Percentiles rank a stretch among this genome's conserved stretches.
Evolutionary conservation across 176 grass and related monocot species (phyloP).

Genomic region (Tillandsia leiboldiana): DNA sequence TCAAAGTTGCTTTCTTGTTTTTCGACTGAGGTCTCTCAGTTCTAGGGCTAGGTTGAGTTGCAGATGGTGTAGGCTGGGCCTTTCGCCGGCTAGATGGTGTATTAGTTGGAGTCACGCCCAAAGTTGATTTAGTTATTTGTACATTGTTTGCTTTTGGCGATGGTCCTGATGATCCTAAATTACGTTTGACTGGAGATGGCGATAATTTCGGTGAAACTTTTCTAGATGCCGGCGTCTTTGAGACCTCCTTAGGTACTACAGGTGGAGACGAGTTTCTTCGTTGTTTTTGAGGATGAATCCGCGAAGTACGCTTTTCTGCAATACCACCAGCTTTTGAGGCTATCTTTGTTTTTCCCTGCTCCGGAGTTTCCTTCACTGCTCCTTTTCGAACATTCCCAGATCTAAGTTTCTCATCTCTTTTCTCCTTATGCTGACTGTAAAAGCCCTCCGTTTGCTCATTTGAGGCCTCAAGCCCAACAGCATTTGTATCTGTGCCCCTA

Average conservation of each 20-base stretch:
- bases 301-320: constrained; percentile 56
- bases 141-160: constrained; percentile 53
- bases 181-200: constrained; percentile 47
- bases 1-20: not conserved
- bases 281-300: constrained; percentile 40
- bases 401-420: constrained; percentile 55
- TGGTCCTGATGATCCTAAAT: constrained; percentile 71
- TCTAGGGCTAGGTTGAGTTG: constrained; percentile 14
- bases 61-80: constrained; percentile 12
- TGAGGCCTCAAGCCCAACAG: constrained; percentile 24
- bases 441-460: constrained; percentile 50
- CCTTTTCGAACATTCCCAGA: constrained; percentile 46
- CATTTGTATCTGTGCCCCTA: constrained; percentile 16
- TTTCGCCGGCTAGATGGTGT: constrained; percentile 57
- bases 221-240: constrained; percentile 51
- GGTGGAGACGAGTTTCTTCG: constrained; percentile 87
- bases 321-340: constrained; percentile 32
- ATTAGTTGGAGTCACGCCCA: constrained; percentile 26
- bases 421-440: constrained; percentile 48
- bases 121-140: constrained; percentile 51
- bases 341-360: constrained; percentile 35
- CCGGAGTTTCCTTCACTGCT: constrained; percentile 42
- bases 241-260: constrained; percentile 49
- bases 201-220: constrained; percentile 58
- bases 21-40: constrained; percentile 11